Evolutionary conservation across 768 basidiomycete genomes (phyloP), one percentile per base, ranked within the genome.

Genomic region (Pleurotus platypus): DNA sequence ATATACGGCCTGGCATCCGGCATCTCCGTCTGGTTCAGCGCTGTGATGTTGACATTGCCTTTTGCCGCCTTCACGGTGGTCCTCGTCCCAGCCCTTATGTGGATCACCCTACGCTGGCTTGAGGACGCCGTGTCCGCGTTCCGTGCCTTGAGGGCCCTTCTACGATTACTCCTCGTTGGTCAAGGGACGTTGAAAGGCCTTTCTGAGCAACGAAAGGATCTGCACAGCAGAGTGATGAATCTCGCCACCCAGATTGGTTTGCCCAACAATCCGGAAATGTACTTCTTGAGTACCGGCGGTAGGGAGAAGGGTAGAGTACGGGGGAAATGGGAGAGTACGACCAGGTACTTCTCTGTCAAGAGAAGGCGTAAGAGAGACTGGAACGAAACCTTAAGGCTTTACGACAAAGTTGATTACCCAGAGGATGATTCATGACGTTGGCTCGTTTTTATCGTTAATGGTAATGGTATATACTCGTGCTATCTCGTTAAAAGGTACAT

Each of bases 61-160:
- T 69, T 89, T 60, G 78, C 83, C 6, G 65, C 69, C 8, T 64
- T 90, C 55, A 87, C 87, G 3, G 64, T 78, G 24, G 65, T 86
- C 51, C 64, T 84, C 26, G 79, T 92, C 5, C 92, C 92, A 2
- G 75, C 78, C 4, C 64, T 87, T 61, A 93, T 94, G 93, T 95
- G 93, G 92, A 85, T 94, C 75, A 81, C 89, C 15, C 75, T 95
- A 58, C 84, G 93, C 50, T 94, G 92, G 91, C 75, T 90, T 40
- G 93, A 95, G 66, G 93, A 94, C 62, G 85, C 87, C 1, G 77
- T 92, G 3, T 82, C 91, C 0, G 83, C 91, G 3, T 85, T 89
- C 65, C 84, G 93, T 43, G 93, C 93, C 2, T 81, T 87, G 60
- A 71, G 76, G 0, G 75, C 86, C 1, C 78, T 94, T 12, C 61